Evolutionary conservation across 2,329 filamentous ascomycete genomes (phyloP).

Genomic region (Cladophialophora chaetospira): DNA sequence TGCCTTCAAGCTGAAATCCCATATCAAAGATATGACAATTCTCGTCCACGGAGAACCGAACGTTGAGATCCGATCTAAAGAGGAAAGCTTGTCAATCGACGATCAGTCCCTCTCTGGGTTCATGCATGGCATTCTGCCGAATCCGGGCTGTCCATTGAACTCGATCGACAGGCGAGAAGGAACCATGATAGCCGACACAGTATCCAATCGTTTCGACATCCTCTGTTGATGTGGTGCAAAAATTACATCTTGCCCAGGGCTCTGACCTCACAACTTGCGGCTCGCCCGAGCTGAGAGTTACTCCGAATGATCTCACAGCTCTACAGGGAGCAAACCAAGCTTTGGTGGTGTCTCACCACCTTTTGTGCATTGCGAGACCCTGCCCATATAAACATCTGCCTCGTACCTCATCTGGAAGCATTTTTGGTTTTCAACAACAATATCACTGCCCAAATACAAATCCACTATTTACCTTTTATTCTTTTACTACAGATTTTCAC

Average conservation of each 20-base stretch:
- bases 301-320: conserved; percentile 8
- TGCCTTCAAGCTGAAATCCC: no score
- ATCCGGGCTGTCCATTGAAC: not conserved
- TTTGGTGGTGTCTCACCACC: conserved; percentile 1
- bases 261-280: conserved; percentile 5
- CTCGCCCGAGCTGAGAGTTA: conserved; percentile 1
- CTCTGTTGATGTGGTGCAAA: not conserved
- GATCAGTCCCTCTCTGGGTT: not conserved
- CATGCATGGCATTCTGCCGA: not conserved
- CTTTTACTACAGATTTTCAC: no score
- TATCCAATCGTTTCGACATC: not conserved
- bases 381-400: not conserved
- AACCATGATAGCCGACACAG: conserved; percentile 7
- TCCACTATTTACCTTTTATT: no score
- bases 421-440: not conserved
- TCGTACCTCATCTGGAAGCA: not conserved
- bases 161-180: conserved; percentile 2
- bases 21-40: no score
- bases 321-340: not conserved
- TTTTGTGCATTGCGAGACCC: no score
- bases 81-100: not conserved
- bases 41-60: no score
- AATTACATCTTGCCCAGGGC: not conserved
- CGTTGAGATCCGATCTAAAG: not conserved
- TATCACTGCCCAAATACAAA: no score